Conservation (phyloP, 768 basidiomycete genomes). For the Pleurotus eryngii region DNA sequence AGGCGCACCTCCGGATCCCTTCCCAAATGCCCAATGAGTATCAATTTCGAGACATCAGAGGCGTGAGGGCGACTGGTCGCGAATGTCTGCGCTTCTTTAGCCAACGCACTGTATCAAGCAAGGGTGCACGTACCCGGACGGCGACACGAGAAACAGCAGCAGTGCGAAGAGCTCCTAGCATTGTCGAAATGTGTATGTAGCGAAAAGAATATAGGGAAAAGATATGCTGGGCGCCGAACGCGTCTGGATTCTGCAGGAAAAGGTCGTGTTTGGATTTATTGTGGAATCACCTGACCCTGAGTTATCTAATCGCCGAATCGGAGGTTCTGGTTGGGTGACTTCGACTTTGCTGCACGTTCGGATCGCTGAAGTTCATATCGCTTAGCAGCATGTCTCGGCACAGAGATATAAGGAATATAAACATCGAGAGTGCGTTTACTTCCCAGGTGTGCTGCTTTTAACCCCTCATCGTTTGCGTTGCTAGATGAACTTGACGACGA, state of each 20-base stretch:
- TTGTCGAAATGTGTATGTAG: slow-evolving; percentile 19
- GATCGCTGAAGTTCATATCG: slow-evolving; percentile 6
- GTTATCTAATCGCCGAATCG: neutral
- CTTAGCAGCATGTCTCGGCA: slow-evolving; percentile 79
- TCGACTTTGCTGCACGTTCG: neutral
- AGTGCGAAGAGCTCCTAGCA: slow-evolving; percentile 53
- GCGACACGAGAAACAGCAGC: slow-evolving; percentile 34
- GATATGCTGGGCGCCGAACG: neutral
- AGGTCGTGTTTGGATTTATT: slow-evolving; percentile 18
- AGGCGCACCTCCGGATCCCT: slow-evolving; percentile 67
- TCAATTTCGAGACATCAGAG: slow-evolving; percentile 70
- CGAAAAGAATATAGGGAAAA: neutral
- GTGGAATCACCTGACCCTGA: neutral
- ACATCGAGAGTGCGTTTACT: slow-evolving; percentile 59
- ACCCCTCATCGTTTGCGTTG: slow-evolving; percentile 4
- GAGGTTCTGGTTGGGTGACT: no score
- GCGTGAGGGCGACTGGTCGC: slow-evolving; percentile 53
- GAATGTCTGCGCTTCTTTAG: slow-evolving; percentile 47
- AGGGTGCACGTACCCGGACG: slow-evolving; percentile 42
- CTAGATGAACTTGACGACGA: slow-evolving; percentile 88
- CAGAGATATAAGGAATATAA: slow-evolving; percentile 81
- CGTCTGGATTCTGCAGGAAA: no score
- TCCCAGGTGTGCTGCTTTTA: neutral
- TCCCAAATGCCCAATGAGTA: slow-evolving; percentile 71
- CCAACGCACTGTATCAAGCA: no score